Base-by-base conservation (phyloP, 768 basidiomycete genomes). In the Auriculariales sp. region DNA sequence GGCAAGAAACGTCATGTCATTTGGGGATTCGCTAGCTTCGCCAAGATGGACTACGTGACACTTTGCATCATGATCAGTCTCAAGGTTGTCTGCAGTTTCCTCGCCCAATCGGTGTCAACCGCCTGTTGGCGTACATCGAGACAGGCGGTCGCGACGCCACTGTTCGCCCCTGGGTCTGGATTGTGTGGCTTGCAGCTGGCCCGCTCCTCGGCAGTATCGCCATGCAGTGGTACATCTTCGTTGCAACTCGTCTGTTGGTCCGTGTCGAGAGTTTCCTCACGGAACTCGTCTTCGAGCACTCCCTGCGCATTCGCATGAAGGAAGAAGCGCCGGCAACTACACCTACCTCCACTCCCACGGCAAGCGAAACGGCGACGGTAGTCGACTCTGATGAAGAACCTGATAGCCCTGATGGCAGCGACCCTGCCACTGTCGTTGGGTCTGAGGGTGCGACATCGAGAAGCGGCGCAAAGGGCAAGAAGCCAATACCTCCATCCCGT, bases 241-340 rank as follows among this genome's bases (percentile, higher is more conserved):
- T 70, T 25, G 54, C 61, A 59, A 78, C 73, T 0, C 64, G 75
- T 3, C 62, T 65, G 7, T 55, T 73, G 22, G 71, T 77, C 11
- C 74, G 72, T 3, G 55, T 64, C 3, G 77, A 83, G 57, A 70
- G 65, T 28, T 62, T 82, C 54, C 53, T 75, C 55, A 74, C 73
- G 25, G 73, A 75, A 56, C 66, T 77, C 15, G 58, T 78, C 19
- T 76, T 77, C 58, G 69, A 74, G 47, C 75, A 78, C 53, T 62
- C 76, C 1, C 69, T 89, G 4, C 71, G 79, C 28, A 75, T 85
- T 35, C 71, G 82, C 28, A 68, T 81, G 63, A 76, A 73, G 49
- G 70, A 77, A 17, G 74, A 73, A 33, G 47, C 52, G 1, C 52
- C 1, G 52, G 42, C 3, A 12, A 63, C 52, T 19, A 9, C 24